Percentiles rank a stretch among this genome's conserved stretches.
Conservation (phyloP, 164 flowering plant genomes). For the Annona squamosa region DNA sequence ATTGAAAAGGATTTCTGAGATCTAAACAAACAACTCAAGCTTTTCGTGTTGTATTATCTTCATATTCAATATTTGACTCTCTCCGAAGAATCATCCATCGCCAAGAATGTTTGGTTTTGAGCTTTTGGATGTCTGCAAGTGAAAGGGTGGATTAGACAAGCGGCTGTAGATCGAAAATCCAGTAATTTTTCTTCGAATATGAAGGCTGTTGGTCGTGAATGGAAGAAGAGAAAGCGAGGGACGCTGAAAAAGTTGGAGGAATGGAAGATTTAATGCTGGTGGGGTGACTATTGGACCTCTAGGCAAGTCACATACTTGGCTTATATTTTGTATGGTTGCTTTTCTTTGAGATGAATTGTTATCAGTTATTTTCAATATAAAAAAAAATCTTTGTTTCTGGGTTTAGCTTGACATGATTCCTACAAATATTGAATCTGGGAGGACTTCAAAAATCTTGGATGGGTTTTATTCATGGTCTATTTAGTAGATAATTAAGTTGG, state of each 20-base stretch:
- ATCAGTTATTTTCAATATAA: neutral
- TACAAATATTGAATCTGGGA: too few species aligned
- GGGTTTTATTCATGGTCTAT: too few species aligned
- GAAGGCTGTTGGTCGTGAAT: neutral
- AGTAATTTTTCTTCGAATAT: neutral
- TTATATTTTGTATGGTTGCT: neutral
- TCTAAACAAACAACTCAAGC: neutral
- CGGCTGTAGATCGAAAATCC: neutral
- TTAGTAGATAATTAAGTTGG: too few species aligned
- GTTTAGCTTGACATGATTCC: too few species aligned
- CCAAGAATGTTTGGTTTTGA: neutral
- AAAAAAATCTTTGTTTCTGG: too few species aligned
- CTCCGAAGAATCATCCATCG: neutral
- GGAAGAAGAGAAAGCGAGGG: neutral
- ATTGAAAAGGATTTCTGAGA: neutral
- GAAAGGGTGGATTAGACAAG: neutral
- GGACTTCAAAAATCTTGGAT: too few species aligned
- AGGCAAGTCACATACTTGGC: conserved; percentile 15
- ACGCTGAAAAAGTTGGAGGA: neutral
- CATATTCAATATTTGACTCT: neutral
- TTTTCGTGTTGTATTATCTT: neutral
- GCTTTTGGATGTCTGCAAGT: neutral
- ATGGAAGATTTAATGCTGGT: neutral
- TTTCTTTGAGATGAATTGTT: neutral
- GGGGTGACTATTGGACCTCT: conserved; percentile 6